Evolutionary conservation across 2,329 filamentous ascomycete genomes (phyloP).

Genomic region (Fusarium sp.): DNA sequence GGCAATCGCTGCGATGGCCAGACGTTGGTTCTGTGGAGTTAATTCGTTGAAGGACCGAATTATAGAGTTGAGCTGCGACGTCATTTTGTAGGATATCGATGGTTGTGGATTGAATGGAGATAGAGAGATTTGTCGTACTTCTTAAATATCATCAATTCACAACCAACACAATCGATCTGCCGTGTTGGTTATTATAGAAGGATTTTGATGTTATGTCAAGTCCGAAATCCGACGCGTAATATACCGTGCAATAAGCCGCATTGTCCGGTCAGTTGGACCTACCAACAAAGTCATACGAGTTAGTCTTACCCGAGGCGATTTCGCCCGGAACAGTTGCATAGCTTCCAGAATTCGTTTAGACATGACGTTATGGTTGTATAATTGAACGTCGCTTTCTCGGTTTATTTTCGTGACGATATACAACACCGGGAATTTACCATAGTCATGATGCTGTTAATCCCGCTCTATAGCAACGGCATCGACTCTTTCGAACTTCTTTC

Average conservation of each 20-base stretch:
- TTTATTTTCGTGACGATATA: not conserved
- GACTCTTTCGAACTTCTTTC: not conserved
- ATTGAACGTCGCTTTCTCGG: not conserved
- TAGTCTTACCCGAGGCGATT: not conserved
- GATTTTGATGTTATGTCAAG: not conserved
- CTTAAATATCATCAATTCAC: not conserved
- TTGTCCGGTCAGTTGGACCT: not conserved
- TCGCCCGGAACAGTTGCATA: not conserved
- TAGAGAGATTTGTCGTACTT: not conserved
- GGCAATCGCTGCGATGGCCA: slow-evolving; percentile 3
- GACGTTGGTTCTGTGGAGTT: not conserved
- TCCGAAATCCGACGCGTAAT: not conserved
- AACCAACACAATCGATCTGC: not conserved
- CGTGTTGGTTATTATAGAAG: not conserved
- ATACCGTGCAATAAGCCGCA: slow-evolving; percentile 5
- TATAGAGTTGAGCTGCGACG: slow-evolving; percentile 18
- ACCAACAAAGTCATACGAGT: slow-evolving; percentile 13
- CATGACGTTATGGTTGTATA: not conserved
- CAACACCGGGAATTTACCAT: not conserved
- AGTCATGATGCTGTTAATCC: not conserved
- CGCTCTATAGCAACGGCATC: not conserved
- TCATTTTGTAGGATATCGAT: slow-evolving; percentile 7
- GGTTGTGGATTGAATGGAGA: not conserved
- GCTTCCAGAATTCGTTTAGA: not conserved
- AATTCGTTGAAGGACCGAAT: not conserved